These are phyloP conservation scores for Aspergillus conjunctus DNA, from an alignment of 495 filamentous ascomycete species.

Conservation along the genomic window DNA sequence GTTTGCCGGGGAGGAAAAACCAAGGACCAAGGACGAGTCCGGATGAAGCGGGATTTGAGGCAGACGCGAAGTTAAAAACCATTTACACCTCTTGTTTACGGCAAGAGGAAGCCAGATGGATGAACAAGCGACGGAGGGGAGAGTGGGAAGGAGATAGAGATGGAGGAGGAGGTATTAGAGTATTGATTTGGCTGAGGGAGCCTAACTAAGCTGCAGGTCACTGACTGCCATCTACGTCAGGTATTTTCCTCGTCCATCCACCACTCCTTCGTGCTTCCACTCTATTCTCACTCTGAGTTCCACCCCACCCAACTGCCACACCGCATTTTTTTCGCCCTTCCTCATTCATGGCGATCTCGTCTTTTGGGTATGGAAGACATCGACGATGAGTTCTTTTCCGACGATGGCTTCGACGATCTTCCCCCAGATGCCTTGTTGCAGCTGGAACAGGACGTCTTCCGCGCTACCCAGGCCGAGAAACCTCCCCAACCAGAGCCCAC, in stretches of 20 bases:
- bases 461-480: slow-evolving; percentile 47
- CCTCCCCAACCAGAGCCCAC: slow-evolving; percentile 9
- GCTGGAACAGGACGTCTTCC: slow-evolving; percentile 58
- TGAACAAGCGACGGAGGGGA: background rate
- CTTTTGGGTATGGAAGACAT: slow-evolving; percentile 56
- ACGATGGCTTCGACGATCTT: slow-evolving; percentile 62
- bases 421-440: slow-evolving; percentile 53
- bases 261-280: slow-evolving; percentile 2
- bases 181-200: slow-evolving; percentile 4
- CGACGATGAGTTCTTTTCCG: slow-evolving; percentile 67
- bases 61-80: slow-evolving; percentile 7
- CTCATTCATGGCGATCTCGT: slow-evolving; percentile 46
- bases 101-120: slow-evolving; percentile 5
- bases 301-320: slow-evolving; percentile 13
- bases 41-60: background rate
- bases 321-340: slow-evolving; percentile 3
- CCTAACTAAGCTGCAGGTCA: background rate
- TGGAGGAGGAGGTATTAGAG: slow-evolving; percentile 8
- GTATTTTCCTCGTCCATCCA: background rate
- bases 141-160: slow-evolving; percentile 8
- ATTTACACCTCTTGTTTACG: slow-evolving; percentile 5
- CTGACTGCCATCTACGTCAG: slow-evolving; percentile 24
- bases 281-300: slow-evolving; percentile 1
- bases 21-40: slow-evolving; percentile 10
- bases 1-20: slow-evolving; percentile 20